Evolutionary conservation across 495 filamentous ascomycete species (phyloP).

Genomic region (Patellaria atrata): DNA sequence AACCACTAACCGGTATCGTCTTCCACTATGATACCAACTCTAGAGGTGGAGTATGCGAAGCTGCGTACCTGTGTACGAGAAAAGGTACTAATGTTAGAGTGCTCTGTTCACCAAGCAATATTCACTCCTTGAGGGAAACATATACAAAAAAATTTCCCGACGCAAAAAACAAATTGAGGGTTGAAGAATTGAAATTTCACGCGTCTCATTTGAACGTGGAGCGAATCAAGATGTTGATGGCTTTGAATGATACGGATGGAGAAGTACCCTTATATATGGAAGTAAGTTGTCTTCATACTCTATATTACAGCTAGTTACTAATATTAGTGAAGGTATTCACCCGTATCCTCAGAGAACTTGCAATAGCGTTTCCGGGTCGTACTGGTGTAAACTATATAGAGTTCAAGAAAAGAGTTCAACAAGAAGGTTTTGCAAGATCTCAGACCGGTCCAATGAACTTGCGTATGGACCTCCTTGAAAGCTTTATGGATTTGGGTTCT

Average conservation of each 20-base stretch:
- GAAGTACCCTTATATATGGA: conserved; percentile 49
- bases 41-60: conserved; percentile 43
- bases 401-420: background rate
- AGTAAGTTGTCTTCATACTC: conserved; percentile 7
- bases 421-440: conserved; percentile 18
- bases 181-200: conserved; percentile 42
- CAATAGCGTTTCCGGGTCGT: background rate
- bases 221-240: conserved; percentile 58
- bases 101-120: conserved; percentile 48
- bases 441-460: conserved; percentile 27
- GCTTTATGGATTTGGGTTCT: conserved; percentile 42
- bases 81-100: conserved; percentile 42
- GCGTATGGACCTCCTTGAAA: conserved; percentile 32
- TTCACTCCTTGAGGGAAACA: conserved; percentile 30
- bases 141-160: conserved; percentile 24
- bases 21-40: conserved; percentile 53
- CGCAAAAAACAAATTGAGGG: conserved; percentile 11
- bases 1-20: conserved; percentile 48
- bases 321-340: conserved; percentile 33
- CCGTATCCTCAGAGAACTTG: conserved; percentile 31
- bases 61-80: conserved; percentile 45
- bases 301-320: background rate
- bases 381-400: conserved; percentile 2
- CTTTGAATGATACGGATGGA: conserved; percentile 33
- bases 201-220: conserved; percentile 45